Percentiles rank a stretch among this genome's conserved stretches.
Evolutionary conservation across 1,284 basidiomycete species (phyloP).

Genomic region (Sanguinoderma infundibulare): DNA sequence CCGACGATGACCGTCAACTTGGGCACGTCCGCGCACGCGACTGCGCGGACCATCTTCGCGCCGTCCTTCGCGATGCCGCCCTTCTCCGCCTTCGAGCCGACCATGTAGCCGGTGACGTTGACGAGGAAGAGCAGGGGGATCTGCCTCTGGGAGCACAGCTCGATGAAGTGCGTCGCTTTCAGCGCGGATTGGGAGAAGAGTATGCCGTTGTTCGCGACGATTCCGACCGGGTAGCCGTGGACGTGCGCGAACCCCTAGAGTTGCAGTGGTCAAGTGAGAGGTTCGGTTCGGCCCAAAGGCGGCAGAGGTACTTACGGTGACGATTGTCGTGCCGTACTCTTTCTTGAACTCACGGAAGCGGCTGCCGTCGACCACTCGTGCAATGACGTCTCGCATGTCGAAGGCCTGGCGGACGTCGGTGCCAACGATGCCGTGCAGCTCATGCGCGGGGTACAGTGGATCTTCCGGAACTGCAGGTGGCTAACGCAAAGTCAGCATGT

Average conservation of each 20-base stretch:
- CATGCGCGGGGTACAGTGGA: conserved; percentile 81
- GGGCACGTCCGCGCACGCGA: conserved; percentile 92
- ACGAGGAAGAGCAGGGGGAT: conserved; percentile 94
- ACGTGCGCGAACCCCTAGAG: conserved; percentile 88
- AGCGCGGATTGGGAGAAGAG: conserved; percentile 92
- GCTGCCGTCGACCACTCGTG: conserved; percentile 90
- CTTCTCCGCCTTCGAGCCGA: conserved; percentile 91
- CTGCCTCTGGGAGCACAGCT: conserved; percentile 90
- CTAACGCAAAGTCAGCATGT: conserved; percentile 37
- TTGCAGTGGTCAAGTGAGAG: no score
- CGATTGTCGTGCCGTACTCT: conserved; percentile 89
- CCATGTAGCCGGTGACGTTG: conserved; percentile 95
- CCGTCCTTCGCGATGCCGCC: conserved; percentile 98
- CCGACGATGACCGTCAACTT: conserved; percentile 96
- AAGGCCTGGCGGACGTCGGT: conserved; percentile 88
- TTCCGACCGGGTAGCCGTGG: conserved; percentile 88
- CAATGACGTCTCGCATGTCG: conserved; percentile 94
- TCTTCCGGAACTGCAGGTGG: conserved; percentile 63
- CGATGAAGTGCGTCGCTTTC: conserved; percentile 95
- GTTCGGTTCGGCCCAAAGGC: background rate
- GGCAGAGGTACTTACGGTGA: conserved; percentile 65
- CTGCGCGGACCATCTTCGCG: conserved; percentile 97
- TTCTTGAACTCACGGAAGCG: conserved; percentile 95
- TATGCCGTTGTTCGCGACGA: conserved; percentile 94
- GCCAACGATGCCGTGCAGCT: conserved; percentile 91